Evolutionary conservation across 441 rosid species (phyloP).

Genomic region (Brassica balearica): DNA sequence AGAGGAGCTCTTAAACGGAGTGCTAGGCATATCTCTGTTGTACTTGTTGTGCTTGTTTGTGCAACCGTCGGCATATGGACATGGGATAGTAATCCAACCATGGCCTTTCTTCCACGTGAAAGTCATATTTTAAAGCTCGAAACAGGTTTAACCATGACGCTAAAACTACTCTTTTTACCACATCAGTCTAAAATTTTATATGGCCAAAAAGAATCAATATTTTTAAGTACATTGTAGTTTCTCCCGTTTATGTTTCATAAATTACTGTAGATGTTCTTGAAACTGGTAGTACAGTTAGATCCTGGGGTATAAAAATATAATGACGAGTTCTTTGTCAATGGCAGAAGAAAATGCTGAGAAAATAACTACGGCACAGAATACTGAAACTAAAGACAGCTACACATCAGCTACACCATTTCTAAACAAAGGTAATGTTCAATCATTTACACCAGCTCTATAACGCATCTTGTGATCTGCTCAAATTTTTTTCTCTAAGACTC

Average conservation of each 20-base stretch:
- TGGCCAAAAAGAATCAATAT: too few relatives aligned
- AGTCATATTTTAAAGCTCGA: conserved; percentile 54
- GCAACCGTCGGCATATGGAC: conserved; percentile 69
- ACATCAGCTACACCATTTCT: conserved; percentile 34
- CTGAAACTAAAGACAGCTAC: conserved; percentile 29
- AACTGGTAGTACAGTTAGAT: conserved; percentile 7
- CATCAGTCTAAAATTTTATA: not conserved
- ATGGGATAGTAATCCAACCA: conserved; percentile 67
- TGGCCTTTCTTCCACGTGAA: conserved; percentile 63
- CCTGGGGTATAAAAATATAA: not conserved
- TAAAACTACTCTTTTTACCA: conserved; percentile 19
- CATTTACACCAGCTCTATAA: not conserved
- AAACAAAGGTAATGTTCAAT: conserved; percentile 44
- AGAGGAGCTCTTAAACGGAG: conserved; percentile 58
- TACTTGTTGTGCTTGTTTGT: conserved; percentile 67
- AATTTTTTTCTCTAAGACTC: not conserved
- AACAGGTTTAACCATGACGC: conserved; percentile 52
- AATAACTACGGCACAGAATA: conserved; percentile 12
- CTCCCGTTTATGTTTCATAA: conserved; percentile 13
- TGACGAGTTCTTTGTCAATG: conserved; percentile 30
- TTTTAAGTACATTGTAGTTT: not conserved
- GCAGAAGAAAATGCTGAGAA: conserved; percentile 43
- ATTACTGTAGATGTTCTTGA: conserved; percentile 7
- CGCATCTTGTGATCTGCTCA: conserved; percentile 10
- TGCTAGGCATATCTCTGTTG: conserved; percentile 60